These are phyloP conservation scores for Alternaria burnsii DNA, from an alignment of 2,329 filamentous ascomycete genomes.

Conservation along the genomic window DNA sequence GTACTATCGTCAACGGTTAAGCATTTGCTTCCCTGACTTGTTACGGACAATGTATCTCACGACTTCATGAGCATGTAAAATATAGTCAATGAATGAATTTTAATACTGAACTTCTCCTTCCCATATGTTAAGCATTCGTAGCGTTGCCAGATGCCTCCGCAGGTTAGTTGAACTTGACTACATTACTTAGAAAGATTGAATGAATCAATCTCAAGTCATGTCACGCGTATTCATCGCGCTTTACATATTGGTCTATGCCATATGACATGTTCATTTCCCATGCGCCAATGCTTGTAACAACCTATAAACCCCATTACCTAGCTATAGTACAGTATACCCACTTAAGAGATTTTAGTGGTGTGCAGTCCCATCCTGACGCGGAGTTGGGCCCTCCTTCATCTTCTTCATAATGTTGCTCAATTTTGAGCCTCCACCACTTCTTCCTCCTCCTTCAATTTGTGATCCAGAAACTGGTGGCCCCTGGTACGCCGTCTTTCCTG, in stretches of 20 bases:
- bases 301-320: background rate
- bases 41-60: conserved; percentile 2
- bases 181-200: background rate
- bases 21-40: background rate
- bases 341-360: background rate
- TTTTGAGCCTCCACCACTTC: conserved; percentile 30
- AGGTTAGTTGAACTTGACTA: background rate
- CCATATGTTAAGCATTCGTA: background rate
- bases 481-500: conserved; percentile 23
- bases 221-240: background rate
- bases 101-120: background rate
- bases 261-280: background rate
- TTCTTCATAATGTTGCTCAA: conserved; percentile 47
- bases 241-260: background rate
- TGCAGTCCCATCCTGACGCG: conserved; percentile 18
- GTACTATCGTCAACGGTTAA: conserved; percentile 47
- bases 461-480: conserved; percentile 36
- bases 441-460: conserved; percentile 30
- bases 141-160: background rate
- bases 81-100: conserved; percentile 1
- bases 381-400: conserved; percentile 41
- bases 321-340: background rate
- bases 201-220: background rate
- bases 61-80: conserved; percentile 8
- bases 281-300: background rate